A percentile compares a stretch with the other conserved stretches of the same genome.
phyloP scores from a whole-genome alignment of 2,329 filamentous ascomycete genomes.

The Daldinia sp. region DNA sequence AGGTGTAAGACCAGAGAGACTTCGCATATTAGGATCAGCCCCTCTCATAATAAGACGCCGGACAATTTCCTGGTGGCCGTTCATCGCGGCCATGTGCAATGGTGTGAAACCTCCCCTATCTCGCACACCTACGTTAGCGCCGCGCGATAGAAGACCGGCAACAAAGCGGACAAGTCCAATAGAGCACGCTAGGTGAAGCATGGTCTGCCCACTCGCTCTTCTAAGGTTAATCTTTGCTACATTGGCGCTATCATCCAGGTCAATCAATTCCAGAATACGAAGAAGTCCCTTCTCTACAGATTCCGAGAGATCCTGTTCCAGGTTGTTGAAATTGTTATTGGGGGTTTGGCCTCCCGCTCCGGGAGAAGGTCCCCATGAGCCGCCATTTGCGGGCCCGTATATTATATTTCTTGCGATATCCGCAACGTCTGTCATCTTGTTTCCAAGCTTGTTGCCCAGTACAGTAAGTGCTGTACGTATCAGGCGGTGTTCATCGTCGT shows the following conservation, averaged over 20 bases:
- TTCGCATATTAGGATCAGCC: slow-evolving; percentile 75
- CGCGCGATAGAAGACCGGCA: slow-evolving; percentile 77
- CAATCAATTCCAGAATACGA: slow-evolving; percentile 79
- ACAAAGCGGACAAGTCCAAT: slow-evolving; percentile 79
- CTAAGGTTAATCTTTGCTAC: slow-evolving; percentile 72
- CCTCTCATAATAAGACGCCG: slow-evolving; percentile 76
- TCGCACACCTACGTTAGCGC: slow-evolving; percentile 77
- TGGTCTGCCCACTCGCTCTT: slow-evolving; percentile 74
- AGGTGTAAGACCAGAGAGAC: slow-evolving; percentile 73
- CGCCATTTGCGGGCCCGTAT: slow-evolving; percentile 53
- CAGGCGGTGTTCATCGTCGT: slow-evolving; percentile 73
- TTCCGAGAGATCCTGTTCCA: slow-evolving; percentile 52
- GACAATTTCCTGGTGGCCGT: slow-evolving; percentile 78
- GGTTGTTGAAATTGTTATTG: slow-evolving; percentile 53
- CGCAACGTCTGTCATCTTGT: slow-evolving; percentile 67
- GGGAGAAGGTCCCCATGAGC: slow-evolving; percentile 49
- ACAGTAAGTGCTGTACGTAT: slow-evolving; percentile 73
- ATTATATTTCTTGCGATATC: slow-evolving; percentile 70
- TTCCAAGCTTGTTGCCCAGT: slow-evolving; percentile 70
- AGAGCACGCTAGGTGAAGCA: slow-evolving; percentile 81
- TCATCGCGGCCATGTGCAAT: slow-evolving; percentile 81
- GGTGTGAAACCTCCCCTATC: slow-evolving; percentile 85
- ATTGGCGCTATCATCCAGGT: slow-evolving; percentile 76
- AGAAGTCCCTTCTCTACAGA: slow-evolving; percentile 71
- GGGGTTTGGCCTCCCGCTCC: slow-evolving; percentile 55